Base-by-base conservation (phyloP, 257 asterid species). In the Datura wrightii region DNA sequence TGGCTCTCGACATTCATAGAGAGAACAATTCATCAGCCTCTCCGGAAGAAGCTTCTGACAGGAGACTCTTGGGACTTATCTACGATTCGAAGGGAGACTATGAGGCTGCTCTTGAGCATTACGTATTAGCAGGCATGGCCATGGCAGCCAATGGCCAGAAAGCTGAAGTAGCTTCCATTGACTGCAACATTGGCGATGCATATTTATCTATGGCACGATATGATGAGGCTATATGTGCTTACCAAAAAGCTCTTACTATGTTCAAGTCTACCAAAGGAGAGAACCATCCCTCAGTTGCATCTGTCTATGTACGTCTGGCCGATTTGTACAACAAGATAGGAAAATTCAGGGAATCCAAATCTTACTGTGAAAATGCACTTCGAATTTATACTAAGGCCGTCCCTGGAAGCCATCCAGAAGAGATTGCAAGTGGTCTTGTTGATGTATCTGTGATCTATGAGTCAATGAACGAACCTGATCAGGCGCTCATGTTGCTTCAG, bases 31-130 rank as follows among this genome's bases (percentile, higher is more conserved):
- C 91, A 0, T 86, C 92, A 0, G 90, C 91, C 56, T 92, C 98
- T 36, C 92, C 90, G 0, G 94, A 95, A 89, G 99, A 95, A 88
- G 97, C 97, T 0, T 94, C 99, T 0, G 99, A 95, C 31, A 88
- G 99, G 89, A 88, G 97, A 85, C 92, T 97, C 2, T 69, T 97
- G 14, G 99, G 99, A n/a, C 95, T 95, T 4, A 93, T 95, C 13
- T 93, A 88, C 24, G 97, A 95, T 83, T 91, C 99, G 13, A 97
- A 91, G 84, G 97, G 97, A 16, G 92, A 97, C 53, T 91, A 92
- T 4, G 98, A 93, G 81, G 84, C 88, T 15, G 97, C 99, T 4
- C 98, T 97, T 9, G 98, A 97, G 89, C 98, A 95, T 71, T 95
- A 95, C 52, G 94, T 94, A 31, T 92, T 95, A 48, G 99, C 99